Evolutionary conservation across 371 early-diverging fungal genomes (phyloP), one percentile per base, ranked within the genome.

Genomic region (Lichtheimia hyalospora): DNA sequence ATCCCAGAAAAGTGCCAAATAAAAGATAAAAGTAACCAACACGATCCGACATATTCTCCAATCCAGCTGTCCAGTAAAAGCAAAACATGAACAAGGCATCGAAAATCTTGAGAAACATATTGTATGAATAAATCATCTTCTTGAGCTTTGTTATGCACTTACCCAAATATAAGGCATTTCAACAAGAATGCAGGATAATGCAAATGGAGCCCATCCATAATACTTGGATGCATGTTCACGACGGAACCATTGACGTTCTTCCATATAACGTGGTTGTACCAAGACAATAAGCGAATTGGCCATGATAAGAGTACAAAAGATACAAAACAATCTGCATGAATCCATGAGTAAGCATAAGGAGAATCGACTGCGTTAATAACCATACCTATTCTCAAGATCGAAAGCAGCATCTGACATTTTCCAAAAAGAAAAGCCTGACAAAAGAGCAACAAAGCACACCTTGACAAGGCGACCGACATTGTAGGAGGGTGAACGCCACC

Each of bases 41-140:
- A 60, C 72, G 62, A 39, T 57, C 70, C 13, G 77, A 73, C 7
- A 54, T 67, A 3, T 70, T 66, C 51, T 64, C 59, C 8, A 89
- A 73, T 6, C 88, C 86, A 16, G 75, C 79, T 23, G 86, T 81
- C 84, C 83, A 91, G 81, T 91, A 85, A 72, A 79, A 84, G 48
- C 78, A 79, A 16, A 76, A 46, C 51, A 79, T 70, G 66, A 82
- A 83, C 54, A 71, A 57, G 0, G 81, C 76, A 34, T 34, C 34
- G 34, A 34, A 34, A 8, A 34, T 34, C 34, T 34, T 8, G 5
- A 34, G 6, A 34, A 8, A 34, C 8, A 34, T 2, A 34, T 34
- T 6, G 6, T 8, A 10, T 34, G 10, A 34, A 8, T 34, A 34
- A 2, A 34, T 8, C 27, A 27, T 27, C 27, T 7, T 27, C 2